Conservation (phyloP, 441 rosid genomes). For the Gossypium gossypioides region DNA sequence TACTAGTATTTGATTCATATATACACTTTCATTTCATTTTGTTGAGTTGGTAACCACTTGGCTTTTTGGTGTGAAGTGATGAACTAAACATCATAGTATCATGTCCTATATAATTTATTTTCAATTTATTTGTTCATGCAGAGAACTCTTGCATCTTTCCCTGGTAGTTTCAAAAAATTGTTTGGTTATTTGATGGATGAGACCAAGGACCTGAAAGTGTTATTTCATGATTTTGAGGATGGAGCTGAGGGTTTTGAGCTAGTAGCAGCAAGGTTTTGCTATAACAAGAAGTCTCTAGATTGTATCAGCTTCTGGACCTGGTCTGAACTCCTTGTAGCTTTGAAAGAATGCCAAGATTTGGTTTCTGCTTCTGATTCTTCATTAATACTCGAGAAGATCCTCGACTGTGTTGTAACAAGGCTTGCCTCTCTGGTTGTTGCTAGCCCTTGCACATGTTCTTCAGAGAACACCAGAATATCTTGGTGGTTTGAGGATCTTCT, state of each 20-base stretch:
- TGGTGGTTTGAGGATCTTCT: slow-evolving; percentile 49
- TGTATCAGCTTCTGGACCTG: slow-evolving; percentile 41
- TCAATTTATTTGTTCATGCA: slow-evolving; percentile 14
- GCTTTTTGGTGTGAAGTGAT: background rate
- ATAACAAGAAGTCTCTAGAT: slow-evolving; percentile 28
- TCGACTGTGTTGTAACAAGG: slow-evolving; percentile 26
- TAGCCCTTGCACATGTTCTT: background rate
- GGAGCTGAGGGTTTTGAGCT: slow-evolving; percentile 53
- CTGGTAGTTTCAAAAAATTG: slow-evolving; percentile 30
- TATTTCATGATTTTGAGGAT: slow-evolving; percentile 46
- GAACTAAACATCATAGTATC: background rate
- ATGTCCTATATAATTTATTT: background rate
- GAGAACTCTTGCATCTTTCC: slow-evolving; percentile 31
- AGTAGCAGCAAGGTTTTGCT: slow-evolving; percentile 37
- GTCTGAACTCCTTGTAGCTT: slow-evolving; percentile 39
- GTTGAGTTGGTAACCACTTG: slow-evolving; percentile 8
- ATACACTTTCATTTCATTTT: slow-evolving; percentile 4
- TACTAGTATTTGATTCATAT: background rate
- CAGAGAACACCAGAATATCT: background rate
- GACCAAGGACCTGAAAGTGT: slow-evolving; percentile 26
- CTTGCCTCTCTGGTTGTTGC: slow-evolving; percentile 21
- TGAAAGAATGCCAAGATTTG: slow-evolving; percentile 37
- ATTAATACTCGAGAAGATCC: slow-evolving; percentile 23
- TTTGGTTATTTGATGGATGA: slow-evolving; percentile 16
- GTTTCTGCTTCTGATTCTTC: slow-evolving; percentile 22